Evolutionary conservation across 2,329 filamentous ascomycete genomes (phyloP).

Genomic region (Diaporthe sp.): DNA sequence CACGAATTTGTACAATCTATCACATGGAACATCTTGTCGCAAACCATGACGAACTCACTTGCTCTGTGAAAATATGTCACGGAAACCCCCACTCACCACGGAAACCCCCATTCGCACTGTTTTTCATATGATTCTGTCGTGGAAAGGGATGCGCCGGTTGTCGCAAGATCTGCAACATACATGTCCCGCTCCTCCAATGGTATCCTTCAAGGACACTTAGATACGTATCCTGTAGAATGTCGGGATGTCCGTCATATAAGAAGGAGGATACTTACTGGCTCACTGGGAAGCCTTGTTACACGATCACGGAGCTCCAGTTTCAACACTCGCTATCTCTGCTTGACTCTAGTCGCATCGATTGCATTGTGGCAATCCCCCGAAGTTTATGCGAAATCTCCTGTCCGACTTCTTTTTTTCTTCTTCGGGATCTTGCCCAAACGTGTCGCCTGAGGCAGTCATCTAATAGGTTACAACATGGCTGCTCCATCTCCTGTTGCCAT

Average conservation of each 20-base stretch:
- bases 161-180: constrained; percentile 1
- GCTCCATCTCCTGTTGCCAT: constrained; percentile 15
- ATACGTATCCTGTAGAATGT: background rate
- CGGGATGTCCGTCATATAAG: background rate
- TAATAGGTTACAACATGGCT: background rate
- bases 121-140: constrained; percentile 2
- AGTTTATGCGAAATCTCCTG: background rate
- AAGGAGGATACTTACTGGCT: background rate
- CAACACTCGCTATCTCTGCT: background rate
- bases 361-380: background rate
- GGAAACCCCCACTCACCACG: background rate
- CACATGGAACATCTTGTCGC: background rate
- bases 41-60: background rate
- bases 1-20: background rate
- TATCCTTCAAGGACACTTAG: background rate
- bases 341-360: background rate
- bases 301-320: background rate
- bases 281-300: background rate
- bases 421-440: no score
- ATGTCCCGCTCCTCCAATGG: background rate
- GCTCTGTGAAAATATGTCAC: background rate
- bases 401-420: background rate
- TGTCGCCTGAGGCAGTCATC: background rate
- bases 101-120: background rate
- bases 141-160: background rate